These are phyloP conservation scores for Dendryphion nanum DNA, from an alignment of 2,329 filamentous ascomycete genomes.

Conservation along the genomic window DNA sequence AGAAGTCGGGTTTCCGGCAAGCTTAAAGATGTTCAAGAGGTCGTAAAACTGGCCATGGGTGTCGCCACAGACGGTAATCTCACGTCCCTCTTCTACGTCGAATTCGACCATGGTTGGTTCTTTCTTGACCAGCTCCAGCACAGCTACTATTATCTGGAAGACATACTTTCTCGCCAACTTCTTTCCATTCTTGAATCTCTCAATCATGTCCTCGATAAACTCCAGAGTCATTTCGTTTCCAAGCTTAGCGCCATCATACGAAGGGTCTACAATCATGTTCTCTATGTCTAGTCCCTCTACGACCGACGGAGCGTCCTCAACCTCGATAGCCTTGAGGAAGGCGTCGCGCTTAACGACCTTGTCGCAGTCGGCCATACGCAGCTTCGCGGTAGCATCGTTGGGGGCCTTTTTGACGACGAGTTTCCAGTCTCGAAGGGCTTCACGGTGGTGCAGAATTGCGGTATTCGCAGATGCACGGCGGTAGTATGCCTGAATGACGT, in stretches of 20 bases:
- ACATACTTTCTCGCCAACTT: constrained; percentile 95
- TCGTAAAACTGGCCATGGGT: constrained; percentile 99
- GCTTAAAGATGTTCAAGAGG: constrained; percentile 89
- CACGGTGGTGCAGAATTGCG: constrained; percentile 83
- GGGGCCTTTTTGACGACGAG: constrained; percentile 85
- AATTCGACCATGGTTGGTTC: constrained; percentile 98
- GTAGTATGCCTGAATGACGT: constrained; percentile 75
- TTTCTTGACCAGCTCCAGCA: constrained; percentile 84
- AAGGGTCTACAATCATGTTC: constrained; percentile 75
- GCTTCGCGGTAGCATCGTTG: constrained; percentile 81
- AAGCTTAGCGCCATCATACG: constrained; percentile 81
- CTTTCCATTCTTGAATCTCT: constrained; percentile 94
- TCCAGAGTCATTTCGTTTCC: constrained; percentile 88
- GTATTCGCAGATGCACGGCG: constrained; percentile 87
- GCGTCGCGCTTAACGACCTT: constrained; percentile 90
- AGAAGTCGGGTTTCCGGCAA: constrained; percentile 81
- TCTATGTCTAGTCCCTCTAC: constrained; percentile 79
- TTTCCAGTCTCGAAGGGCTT: constrained; percentile 90
- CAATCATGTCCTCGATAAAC: constrained; percentile 96
- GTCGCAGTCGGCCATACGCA: constrained; percentile 90
- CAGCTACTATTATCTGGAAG: constrained; percentile 90
- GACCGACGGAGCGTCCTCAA: constrained; percentile 87
- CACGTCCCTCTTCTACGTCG: constrained; percentile 71
- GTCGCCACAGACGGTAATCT: constrained; percentile 93
- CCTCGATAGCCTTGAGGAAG: constrained; percentile 92